These are phyloP conservation scores for Aspergillus ochraceus DNA, from an alignment of 2,329 filamentous ascomycete species.

Conservation along the genomic window DNA sequence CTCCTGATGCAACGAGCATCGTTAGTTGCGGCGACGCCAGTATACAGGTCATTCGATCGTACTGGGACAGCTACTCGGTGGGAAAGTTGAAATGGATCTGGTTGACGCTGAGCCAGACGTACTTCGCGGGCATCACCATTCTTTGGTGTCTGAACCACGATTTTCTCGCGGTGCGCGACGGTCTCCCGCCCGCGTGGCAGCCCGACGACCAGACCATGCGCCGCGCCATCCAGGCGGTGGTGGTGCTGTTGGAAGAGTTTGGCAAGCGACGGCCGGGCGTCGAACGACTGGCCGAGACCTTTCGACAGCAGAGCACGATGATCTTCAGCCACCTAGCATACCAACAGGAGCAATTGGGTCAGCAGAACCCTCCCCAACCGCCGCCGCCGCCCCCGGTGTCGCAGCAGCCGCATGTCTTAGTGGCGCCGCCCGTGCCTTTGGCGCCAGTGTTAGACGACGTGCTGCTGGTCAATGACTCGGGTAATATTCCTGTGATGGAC, in stretches of 20 bases:
- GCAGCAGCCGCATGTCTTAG: conserved; percentile 13
- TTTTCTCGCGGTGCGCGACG: conserved; percentile 33
- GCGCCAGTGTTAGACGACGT: conserved; percentile 38
- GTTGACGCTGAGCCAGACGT: conserved; percentile 40
- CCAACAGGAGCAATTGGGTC: conserved; percentile 30
- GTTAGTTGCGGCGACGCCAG: conserved; percentile 41
- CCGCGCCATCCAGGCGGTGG: conserved; percentile 36
- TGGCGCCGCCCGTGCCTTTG: conserved; percentile 29
- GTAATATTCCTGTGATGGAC: conserved; percentile 33
- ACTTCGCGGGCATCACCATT: conserved; percentile 42
- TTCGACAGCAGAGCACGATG: conserved; percentile 39
- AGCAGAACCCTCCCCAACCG: conserved; percentile 19
- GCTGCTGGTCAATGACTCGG: conserved; percentile 32
- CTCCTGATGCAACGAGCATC: conserved; percentile 36
- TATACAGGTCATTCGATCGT: conserved; percentile 39
- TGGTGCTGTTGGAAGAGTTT: conserved; percentile 40
- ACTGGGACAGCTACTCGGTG: conserved; percentile 41
- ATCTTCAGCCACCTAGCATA: conserved; percentile 40
- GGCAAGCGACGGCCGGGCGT: conserved; percentile 39
- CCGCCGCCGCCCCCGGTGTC: conserved; percentile 12
- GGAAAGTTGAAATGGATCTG: conserved; percentile 45
- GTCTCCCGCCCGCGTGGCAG: conserved; percentile 31
- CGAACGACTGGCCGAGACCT: conserved; percentile 38
- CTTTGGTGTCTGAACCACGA: conserved; percentile 43
- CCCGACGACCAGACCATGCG: conserved; percentile 39